Evolutionary conservation across 2,329 filamentous ascomycete species (phyloP).

Genomic region (Lachnellula arida): DNA sequence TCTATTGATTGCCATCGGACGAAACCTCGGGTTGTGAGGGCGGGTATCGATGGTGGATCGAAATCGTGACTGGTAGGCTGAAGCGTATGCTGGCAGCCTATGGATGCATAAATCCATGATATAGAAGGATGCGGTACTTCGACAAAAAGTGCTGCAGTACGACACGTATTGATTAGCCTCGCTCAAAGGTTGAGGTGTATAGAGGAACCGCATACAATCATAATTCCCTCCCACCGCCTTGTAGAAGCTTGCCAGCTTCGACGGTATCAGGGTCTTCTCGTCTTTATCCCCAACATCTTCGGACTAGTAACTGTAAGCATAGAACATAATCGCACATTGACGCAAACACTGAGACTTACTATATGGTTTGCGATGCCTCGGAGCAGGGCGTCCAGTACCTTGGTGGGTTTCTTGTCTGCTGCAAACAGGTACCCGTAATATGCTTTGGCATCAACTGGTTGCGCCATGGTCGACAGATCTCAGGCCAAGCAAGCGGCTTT

Average conservation of each 20-base stretch:
- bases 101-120: conserved; percentile 86
- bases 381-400: conserved; percentile 62
- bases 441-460: conserved; percentile 24
- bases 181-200: conserved; percentile 3
- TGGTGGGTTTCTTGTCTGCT: conserved; percentile 61
- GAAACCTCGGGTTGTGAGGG: conserved; percentile 78
- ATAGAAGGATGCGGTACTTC: conserved; percentile 68
- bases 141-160: conserved; percentile 62
- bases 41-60: conserved; percentile 70
- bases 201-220: conserved; percentile 46
- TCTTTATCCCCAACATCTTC: conserved; percentile 54
- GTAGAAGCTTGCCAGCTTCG: conserved; percentile 74
- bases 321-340: neutral
- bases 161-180: conserved; percentile 13
- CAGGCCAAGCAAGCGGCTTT: conserved; percentile 1
- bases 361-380: conserved; percentile 65
- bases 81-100: conserved; percentile 85
- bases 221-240: conserved; percentile 70
- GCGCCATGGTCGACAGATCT: conserved; percentile 13
- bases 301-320: conserved; percentile 40
- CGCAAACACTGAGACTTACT: conserved; percentile 45
- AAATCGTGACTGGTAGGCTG: conserved; percentile 70
- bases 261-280: conserved; percentile 52
- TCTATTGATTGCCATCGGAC: conserved; percentile 93
- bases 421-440: conserved; percentile 65